Percentiles rank a stretch among this genome's conserved stretches.
Conservation (phyloP, 768 basidiomycete genomes). For the Auricularia auricula-judae region DNA sequence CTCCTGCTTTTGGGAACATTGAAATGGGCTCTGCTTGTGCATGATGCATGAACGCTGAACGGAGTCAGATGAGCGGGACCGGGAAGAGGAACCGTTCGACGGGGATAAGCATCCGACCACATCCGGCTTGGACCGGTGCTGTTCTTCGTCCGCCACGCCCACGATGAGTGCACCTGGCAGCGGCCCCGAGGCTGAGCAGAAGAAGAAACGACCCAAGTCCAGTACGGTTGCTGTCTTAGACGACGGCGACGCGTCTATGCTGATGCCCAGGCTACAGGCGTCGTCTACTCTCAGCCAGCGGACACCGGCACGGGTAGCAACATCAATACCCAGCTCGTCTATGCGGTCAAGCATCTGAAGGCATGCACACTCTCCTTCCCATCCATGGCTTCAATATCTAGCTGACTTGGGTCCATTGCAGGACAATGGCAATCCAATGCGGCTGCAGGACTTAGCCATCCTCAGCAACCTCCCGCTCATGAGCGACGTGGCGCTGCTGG, state of each 20-base stretch:
- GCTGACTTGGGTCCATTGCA: slow-evolving; percentile 25
- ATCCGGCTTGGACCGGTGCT: too few relatives aligned
- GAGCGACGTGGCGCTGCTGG: slow-evolving; percentile 55
- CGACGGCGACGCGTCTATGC: not conserved
- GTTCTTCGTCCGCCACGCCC: not conserved
- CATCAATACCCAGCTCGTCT: slow-evolving; percentile 79
- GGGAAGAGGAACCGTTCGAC: too few relatives aligned
- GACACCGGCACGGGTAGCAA: slow-evolving; percentile 73
- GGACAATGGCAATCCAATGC: slow-evolving; percentile 55
- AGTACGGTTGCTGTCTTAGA: slow-evolving; percentile 30
- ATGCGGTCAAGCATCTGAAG: slow-evolving; percentile 74
- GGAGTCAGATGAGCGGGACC: too few relatives aligned
- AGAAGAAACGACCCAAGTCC: slow-evolving; percentile 49
- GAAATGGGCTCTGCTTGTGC: too few relatives aligned
- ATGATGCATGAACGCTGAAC: too few relatives aligned
- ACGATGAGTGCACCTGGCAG: not conserved
- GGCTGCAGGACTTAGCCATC: slow-evolving; percentile 79
- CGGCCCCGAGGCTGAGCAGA: slow-evolving; percentile 19
- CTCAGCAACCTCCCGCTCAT: slow-evolving; percentile 69
- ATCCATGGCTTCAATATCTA: too few relatives aligned
- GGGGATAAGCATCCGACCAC: too few relatives aligned
- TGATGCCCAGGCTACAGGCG: slow-evolving; percentile 29
- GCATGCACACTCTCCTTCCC: slow-evolving; percentile 23
- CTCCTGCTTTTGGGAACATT: too few relatives aligned
- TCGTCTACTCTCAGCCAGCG: slow-evolving; percentile 82